Evolutionary conservation across 2,329 filamentous ascomycete genomes (phyloP).

Genomic region (Phoma sp.): DNA sequence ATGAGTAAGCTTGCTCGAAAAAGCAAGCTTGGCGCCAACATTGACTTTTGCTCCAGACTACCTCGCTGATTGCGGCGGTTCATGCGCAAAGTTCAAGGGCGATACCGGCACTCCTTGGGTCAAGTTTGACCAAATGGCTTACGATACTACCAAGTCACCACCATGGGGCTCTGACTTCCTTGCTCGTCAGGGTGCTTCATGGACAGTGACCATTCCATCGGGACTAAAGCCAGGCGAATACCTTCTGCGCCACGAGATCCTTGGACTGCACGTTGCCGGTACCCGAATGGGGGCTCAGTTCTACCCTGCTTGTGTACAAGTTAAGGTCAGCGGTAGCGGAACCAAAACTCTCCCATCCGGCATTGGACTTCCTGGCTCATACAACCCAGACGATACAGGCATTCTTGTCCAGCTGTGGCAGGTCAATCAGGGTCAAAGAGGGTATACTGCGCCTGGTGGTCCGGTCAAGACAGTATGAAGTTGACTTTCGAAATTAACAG

Average conservation of each 20-base stretch:
- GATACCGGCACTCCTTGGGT: conserved; percentile 46
- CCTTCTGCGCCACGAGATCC: conserved; percentile 28
- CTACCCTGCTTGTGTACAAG: conserved; percentile 26
- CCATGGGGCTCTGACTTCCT: conserved; percentile 48
- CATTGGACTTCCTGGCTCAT: conserved; percentile 29
- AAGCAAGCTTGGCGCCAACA: neutral
- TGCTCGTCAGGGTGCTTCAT: conserved; percentile 42
- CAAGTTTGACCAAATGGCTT: conserved; percentile 48
- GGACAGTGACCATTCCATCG: conserved; percentile 42
- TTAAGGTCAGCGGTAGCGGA: conserved; percentile 19
- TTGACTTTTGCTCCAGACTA: conserved; percentile 24
- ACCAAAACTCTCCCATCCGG: conserved; percentile 20
- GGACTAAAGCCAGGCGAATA: conserved; percentile 39
- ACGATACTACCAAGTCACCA: conserved; percentile 29
- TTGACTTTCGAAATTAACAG: neutral
- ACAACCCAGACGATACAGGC: conserved; percentile 29
- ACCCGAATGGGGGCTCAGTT: conserved; percentile 28
- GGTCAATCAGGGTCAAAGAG: conserved; percentile 18
- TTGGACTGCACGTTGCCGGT: conserved; percentile 26
- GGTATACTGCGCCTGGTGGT: conserved; percentile 27
- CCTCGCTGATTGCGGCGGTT: conserved; percentile 44
- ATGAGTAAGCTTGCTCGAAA: conserved; percentile 24
- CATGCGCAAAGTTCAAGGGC: conserved; percentile 44
- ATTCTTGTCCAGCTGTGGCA: conserved; percentile 26
- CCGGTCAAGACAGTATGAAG: conserved; percentile 20